Evolutionary conservation across 768 basidiomycete genomes (phyloP), one percentile per base, ranked within the genome.

Genomic region (Suillus bovinus): DNA sequence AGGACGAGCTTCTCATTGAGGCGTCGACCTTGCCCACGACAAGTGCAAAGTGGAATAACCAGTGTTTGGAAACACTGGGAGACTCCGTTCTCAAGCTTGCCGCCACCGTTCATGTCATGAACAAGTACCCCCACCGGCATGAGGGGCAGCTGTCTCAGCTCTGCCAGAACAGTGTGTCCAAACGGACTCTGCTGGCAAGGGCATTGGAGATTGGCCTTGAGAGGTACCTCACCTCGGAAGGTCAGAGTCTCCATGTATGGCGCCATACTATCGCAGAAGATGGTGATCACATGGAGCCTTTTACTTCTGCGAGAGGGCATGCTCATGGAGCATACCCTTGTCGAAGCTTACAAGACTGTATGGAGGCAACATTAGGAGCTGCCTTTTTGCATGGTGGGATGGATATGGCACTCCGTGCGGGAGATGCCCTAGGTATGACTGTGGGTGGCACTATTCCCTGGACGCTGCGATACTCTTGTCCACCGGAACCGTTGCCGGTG

Each of bases 281-380:
- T 3, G 78, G 79, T 11, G 77, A 78, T 20, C 70, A 73, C n/a
- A 72, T 74, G 36, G 69, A 73, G 49, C 68, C 65, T 29, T 64
- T 76, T 39, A 41, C 47, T 6, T 74, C 62, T 50, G 75, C 68
- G 22, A 72, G 44, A 27, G 74, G 76, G 36, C 55, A 49, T 49
- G 78, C 79, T n/a, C 66, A 59, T 59, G 81, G 88, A 39, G 74
- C 74, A 41, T 84, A 87, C 61, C 85, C 88, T 4, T 81, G 91
- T 31, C 77, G 91, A 61, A 87, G 89, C 67, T 74, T 96, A 64
- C 91, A 93, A 69, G 94, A 96, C 69, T 93, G 90, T 69, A 91
- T 94, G 86, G 94, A 96, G 71, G 89, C 94, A 0, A 80, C 86
- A 5, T 76, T 96, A 4, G 94, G 93, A 13, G 93, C 91, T 2